Evolutionary conservation across 2,329 filamentous ascomycete species (phyloP).

Genomic region (Colletotrichum endophyticum): DNA sequence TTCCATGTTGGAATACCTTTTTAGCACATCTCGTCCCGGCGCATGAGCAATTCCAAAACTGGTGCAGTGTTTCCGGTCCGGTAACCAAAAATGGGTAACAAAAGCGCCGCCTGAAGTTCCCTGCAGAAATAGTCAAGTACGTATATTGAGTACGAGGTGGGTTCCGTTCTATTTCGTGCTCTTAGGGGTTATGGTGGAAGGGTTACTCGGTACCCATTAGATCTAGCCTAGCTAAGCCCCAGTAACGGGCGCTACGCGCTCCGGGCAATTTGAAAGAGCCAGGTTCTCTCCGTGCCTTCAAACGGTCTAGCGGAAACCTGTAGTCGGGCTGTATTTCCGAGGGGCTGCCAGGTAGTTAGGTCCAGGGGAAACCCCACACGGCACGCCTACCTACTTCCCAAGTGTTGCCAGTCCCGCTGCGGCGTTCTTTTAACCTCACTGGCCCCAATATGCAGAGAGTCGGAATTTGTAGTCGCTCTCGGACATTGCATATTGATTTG

Average conservation of each 20-base stretch:
- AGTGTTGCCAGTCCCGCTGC: too few species aligned
- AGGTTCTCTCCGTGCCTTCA: not conserved
- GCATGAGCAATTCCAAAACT: not conserved
- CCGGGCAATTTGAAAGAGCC: not conserved
- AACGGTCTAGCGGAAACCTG: not conserved
- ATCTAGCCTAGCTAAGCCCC: not conserved
- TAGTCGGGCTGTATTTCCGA: not conserved
- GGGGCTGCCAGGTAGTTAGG: not conserved
- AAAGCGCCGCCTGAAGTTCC: not conserved
- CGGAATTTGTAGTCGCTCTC: rapidly evolving
- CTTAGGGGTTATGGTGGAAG: not conserved
- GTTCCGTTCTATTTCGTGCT: not conserved
- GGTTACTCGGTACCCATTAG: not conserved
- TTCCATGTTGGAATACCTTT: too few species aligned
- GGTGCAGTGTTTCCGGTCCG: not conserved
- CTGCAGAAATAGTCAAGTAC: not conserved
- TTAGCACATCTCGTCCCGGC: not conserved
- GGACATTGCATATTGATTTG: not conserved
- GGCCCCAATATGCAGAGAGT: not conserved
- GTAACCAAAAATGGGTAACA: not conserved
- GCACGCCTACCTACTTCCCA: too few species aligned
- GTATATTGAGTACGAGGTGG: not conserved
- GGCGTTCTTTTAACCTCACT: not conserved
- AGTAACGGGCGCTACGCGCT: not conserved
- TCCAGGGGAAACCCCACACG: not conserved